Base-by-base conservation (phyloP, 2,329 filamentous ascomycete genomes). In the Fusarium sp. region DNA sequence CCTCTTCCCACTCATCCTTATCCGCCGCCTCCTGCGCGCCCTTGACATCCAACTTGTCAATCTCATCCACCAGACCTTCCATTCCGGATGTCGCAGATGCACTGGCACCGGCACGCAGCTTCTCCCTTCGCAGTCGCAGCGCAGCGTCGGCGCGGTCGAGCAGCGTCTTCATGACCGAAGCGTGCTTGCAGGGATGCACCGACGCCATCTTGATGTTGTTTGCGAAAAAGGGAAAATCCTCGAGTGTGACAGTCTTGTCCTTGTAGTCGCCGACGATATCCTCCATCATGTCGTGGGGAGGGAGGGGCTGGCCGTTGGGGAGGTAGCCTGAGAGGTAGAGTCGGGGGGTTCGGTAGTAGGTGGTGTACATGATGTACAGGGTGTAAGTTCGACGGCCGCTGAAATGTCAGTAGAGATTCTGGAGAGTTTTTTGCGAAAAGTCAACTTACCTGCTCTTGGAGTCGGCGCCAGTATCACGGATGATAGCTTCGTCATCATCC, bases 161-260 rank as follows among this genome's bases (percentile, higher is more conserved):
- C 6, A 99, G 90, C 25, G 94, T 94, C 86, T 98, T 99, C 97
- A 99, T 99, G 77, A 99, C 97, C 32, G 93, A 93, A 11, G 97
- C 97, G 82, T 99, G 97, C 82, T 97, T 97, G 90, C 97, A 99
- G 4, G 97, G 97, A 81, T 99, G 97, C 15, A 99, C 94, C 35
- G 93, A 97, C 37, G 96, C 97, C 90, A 98, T 99, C 87, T 98
- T 98, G 81, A 98, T 91, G 78, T 92, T 92, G 80, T 94, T 93
- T 74, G 94, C 93, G 82, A 97, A 97, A 86, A 97, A 98, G 56
- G 95, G 95, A 81, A 99, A 99, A 84, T 98, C 95, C 82, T 99
- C 97, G 68, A 98, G 91, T 2, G 97, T 99, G 70, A 99, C 97
- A 0, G 97, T 99, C 88, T 99, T 99, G 86, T 98, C 95, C 82